These are phyloP conservation scores for Cadophora luteo-olivacea DNA, from an alignment of 2,329 filamentous ascomycete genomes.

Conservation along the genomic window DNA sequence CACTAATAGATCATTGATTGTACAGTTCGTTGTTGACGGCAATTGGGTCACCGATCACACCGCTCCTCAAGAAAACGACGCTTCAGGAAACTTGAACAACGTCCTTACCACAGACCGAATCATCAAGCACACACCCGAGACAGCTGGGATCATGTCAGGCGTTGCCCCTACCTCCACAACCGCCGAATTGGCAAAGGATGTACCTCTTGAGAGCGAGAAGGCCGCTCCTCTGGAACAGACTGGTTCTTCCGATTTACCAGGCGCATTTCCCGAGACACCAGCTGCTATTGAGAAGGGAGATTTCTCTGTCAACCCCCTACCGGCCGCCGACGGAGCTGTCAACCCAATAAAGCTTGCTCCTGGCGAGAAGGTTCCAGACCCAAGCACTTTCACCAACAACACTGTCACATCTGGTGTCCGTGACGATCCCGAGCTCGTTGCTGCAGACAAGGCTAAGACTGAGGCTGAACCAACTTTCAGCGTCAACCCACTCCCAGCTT, in stretches of 20 bases:
- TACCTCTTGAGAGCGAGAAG: conserved; percentile 61
- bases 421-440: conserved; percentile 81
- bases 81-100: conserved; percentile 89
- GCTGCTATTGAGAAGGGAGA: conserved; percentile 51
- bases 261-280: conserved; percentile 77
- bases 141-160: conserved; percentile 64
- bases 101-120: conserved; percentile 81
- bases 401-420: conserved; percentile 75
- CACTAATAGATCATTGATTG: conserved; percentile 20
- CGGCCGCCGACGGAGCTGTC: conserved; percentile 67
- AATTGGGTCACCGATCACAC: conserved; percentile 85
- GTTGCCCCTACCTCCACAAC: conserved; percentile 76
- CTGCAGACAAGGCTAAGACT: conserved; percentile 48
- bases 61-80: conserved; percentile 82
- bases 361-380: conserved; percentile 80
- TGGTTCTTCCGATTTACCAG: conserved; percentile 61
- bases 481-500: conserved; percentile 67
- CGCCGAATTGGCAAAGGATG: conserved; percentile 70
- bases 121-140: conserved; percentile 52
- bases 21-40: conserved; percentile 92
- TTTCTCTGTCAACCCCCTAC: conserved; percentile 64
- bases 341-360: conserved; percentile 84
- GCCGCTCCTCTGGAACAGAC: conserved; percentile 28
- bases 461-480: conserved; percentile 55
- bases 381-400: conserved; percentile 67